A percentile compares a stretch with the other conserved stretches of the same genome.
Evolutionary conservation across 306 rosid genomes (phyloP).

Genomic region (Quercus parvula): DNA sequence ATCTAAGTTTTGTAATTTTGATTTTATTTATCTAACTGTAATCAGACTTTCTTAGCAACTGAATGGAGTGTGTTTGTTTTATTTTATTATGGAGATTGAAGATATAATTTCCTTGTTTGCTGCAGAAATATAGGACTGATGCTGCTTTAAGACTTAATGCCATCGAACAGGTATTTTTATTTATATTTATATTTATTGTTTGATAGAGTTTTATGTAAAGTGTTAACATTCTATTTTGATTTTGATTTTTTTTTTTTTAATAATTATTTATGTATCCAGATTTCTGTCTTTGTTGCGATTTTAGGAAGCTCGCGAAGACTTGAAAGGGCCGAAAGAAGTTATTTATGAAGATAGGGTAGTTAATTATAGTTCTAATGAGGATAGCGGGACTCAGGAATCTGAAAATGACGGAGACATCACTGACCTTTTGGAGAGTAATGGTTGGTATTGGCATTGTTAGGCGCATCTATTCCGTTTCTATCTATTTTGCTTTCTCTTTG

Average conservation of each 20-base stretch:
- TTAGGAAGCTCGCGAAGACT: constrained; percentile 61
- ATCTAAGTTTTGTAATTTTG: background rate
- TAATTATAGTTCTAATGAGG: constrained; percentile 22
- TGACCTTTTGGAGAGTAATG: constrained; percentile 39
- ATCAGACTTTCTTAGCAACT: background rate
- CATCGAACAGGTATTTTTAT: constrained; percentile 56
- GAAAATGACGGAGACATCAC: constrained; percentile 30
- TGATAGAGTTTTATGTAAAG: background rate
- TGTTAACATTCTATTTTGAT: background rate
- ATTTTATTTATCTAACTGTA: background rate
- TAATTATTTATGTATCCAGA: constrained; percentile 1
- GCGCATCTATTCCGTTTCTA: background rate
- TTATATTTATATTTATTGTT: too few species aligned
- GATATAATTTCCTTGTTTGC: constrained; percentile 30
- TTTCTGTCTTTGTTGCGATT: constrained; percentile 1
- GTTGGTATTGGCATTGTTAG: constrained; percentile 30
- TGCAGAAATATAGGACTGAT: constrained; percentile 78
- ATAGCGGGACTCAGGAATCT: constrained; percentile 33
- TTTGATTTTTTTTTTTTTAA: background rate
- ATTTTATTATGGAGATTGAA: constrained; percentile 23
- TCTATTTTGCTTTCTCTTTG: constrained; percentile 13
- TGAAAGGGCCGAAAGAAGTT: constrained; percentile 74
- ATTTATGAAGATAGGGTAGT: constrained; percentile 55
- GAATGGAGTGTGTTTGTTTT: constrained; percentile 14
- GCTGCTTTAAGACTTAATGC: constrained; percentile 49